Conservation (phyloP, 2,329 filamentous ascomycete species). For the Apiospora saccharicola region DNA sequence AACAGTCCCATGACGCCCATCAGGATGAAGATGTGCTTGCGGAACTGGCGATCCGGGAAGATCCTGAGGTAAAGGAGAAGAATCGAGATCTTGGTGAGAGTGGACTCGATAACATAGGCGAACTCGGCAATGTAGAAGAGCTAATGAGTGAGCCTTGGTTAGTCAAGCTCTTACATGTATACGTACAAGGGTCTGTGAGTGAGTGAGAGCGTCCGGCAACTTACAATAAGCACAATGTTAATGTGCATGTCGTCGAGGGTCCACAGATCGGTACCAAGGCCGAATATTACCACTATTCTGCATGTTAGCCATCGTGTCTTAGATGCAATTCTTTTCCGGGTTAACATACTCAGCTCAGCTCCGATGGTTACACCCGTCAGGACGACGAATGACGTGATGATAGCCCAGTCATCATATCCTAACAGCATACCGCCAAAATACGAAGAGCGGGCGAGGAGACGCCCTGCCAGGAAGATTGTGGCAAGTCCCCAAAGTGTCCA, state of each 20-base stretch:
- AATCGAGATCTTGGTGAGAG: slow-evolving; percentile 29
- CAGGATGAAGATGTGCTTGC: slow-evolving; percentile 27
- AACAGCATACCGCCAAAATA: slow-evolving; percentile 31
- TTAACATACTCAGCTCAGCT: slow-evolving; percentile 32
- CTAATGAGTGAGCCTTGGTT: slow-evolving; percentile 3
- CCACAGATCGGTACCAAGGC: slow-evolving; percentile 34
- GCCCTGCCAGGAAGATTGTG: slow-evolving; percentile 29
- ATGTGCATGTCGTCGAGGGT: slow-evolving; percentile 31
- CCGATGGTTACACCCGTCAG: slow-evolving; percentile 32
- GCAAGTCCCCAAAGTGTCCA: slow-evolving; percentile 32
- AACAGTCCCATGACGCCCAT: slow-evolving; percentile 31
- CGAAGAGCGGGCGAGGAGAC: slow-evolving; percentile 30
- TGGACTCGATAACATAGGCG: slow-evolving; percentile 29
- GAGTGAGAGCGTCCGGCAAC: background rate
- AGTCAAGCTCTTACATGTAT: background rate
- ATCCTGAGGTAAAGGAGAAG: slow-evolving; percentile 29
- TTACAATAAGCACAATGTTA: slow-evolving; percentile 32
- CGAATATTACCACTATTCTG: slow-evolving; percentile 34
- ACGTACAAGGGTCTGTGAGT: background rate
- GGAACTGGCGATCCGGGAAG: slow-evolving; percentile 28
- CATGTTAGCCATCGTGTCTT: background rate
- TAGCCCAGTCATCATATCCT: slow-evolving; percentile 37
- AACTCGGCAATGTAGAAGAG: slow-evolving; percentile 30
- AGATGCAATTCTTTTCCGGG: background rate
- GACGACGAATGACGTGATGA: slow-evolving; percentile 33